Evolutionary conservation across 2,329 filamentous ascomycete genomes (phyloP).

Genomic region (Colletotrichum echinochloae): DNA sequence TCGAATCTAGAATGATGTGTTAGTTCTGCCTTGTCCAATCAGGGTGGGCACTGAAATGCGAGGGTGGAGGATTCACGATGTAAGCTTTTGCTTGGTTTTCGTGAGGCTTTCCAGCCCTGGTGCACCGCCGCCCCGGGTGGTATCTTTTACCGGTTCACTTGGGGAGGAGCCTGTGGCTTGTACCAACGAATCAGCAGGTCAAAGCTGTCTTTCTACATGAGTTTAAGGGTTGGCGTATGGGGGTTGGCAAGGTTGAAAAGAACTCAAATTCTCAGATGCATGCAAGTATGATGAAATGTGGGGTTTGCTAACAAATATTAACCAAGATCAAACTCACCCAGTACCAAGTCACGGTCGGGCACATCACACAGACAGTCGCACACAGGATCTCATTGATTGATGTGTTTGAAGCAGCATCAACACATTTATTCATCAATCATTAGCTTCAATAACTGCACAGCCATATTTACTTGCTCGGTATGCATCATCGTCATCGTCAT

Average conservation of each 20-base stretch:
- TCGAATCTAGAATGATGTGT: conserved; percentile 10
- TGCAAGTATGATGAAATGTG: conserved; percentile 20
- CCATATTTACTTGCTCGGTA: background rate
- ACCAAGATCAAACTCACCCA: background rate
- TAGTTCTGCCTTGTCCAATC: conserved; percentile 15
- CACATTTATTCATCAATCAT: background rate
- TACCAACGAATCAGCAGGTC: background rate
- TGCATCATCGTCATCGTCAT: background rate
- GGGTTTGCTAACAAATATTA: conserved; percentile 12
- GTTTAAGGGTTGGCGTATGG: background rate
- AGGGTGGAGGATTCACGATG: background rate
- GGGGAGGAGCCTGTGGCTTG: background rate
- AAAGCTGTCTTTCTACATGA: background rate
- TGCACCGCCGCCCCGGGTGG: background rate
- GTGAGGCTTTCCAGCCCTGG: background rate
- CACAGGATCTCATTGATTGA: background rate
- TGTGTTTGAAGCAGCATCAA: background rate
- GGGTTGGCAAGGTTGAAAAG: background rate
- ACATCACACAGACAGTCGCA: background rate
- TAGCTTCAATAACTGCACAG: background rate
- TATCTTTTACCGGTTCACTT: background rate
- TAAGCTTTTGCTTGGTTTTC: background rate
- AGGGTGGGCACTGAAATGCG: background rate
- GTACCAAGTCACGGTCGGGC: background rate
- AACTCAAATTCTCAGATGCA: conserved; percentile 7